These are phyloP conservation scores for Amanita phalloides DNA, from an alignment of 768 basidiomycete genomes.

Conservation along the genomic window DNA sequence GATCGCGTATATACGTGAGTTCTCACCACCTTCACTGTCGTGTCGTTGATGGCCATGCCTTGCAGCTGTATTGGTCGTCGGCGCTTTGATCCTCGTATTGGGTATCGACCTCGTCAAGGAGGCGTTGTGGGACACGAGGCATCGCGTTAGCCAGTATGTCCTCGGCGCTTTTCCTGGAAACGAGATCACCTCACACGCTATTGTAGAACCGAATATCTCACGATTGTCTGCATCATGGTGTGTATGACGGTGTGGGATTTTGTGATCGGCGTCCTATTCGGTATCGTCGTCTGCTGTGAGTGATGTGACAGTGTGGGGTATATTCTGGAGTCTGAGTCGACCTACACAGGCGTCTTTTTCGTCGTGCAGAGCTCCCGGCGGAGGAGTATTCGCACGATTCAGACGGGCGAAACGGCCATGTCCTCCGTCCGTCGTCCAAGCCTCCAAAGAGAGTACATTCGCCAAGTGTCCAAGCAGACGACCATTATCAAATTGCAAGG, in stretches of 20 bases:
- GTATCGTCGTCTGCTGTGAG: constrained; percentile 85
- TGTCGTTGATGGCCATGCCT: not conserved
- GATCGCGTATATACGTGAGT: constrained; percentile 86
- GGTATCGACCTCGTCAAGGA: constrained; percentile 93
- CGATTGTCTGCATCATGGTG: constrained; percentile 77
- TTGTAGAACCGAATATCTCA: constrained; percentile 64
- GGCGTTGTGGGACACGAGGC: constrained; percentile 91
- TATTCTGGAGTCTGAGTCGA: not conserved
- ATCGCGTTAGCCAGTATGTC: constrained; percentile 67
- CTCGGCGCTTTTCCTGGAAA: not conserved
- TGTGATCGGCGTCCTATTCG: constrained; percentile 86
- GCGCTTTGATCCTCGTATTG: constrained; percentile 86
- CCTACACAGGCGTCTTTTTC: constrained; percentile 74
- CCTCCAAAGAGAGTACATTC: constrained; percentile 80
- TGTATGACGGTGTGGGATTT: constrained; percentile 95
- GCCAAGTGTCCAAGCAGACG: constrained; percentile 89
- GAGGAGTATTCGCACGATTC: constrained; percentile 72
- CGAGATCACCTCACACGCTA: not conserved
- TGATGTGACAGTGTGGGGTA: not conserved
- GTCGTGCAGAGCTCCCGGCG: constrained; percentile 91
- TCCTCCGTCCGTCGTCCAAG: constrained; percentile 89
- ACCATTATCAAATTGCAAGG: constrained; percentile 83
- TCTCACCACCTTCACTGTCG: not conserved
- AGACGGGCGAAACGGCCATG: constrained; percentile 74
- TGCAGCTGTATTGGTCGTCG: constrained; percentile 83